Evolutionary conservation across 345 rosid species (phyloP).

Genomic region (Eucalyptus microcorys): DNA sequence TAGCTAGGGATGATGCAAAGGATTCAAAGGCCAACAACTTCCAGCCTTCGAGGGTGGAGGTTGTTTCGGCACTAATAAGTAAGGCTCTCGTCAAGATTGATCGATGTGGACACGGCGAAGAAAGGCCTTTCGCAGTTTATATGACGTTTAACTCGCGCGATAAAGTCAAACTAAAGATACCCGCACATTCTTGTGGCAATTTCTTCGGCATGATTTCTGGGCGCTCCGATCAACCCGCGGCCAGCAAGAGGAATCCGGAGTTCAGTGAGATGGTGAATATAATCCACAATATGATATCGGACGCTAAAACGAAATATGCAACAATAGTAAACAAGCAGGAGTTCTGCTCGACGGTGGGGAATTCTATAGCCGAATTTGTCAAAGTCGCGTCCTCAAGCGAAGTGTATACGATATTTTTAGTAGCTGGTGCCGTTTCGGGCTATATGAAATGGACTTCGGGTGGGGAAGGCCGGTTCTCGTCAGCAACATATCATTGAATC

Average conservation of each 20-base stretch:
- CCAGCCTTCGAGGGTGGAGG: not conserved
- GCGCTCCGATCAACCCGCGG: not conserved
- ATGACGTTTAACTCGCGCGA: not conserved
- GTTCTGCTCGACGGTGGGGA: not conserved
- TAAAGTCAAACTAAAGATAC: not conserved
- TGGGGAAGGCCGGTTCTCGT: slow-evolving; percentile 42
- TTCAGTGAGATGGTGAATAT: not conserved
- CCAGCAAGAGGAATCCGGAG: not conserved
- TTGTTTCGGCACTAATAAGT: not conserved
- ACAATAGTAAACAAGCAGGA: not conserved
- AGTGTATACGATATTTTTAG: not conserved
- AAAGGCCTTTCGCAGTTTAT: not conserved
- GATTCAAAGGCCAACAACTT: not conserved
- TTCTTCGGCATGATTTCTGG: not conserved
- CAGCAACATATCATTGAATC: slow-evolving; percentile 9
- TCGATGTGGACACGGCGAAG: not conserved
- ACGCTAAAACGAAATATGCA: not conserved
- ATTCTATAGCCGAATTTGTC: not conserved
- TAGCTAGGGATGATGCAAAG: not conserved
- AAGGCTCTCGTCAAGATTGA: not conserved
- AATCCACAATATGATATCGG: not conserved
- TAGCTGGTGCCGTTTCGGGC: slow-evolving; percentile 20
- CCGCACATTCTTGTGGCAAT: not conserved
- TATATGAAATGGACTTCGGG: slow-evolving; percentile 35
- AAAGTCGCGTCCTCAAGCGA: not conserved